Percentiles rank a stretch among this genome's conserved stretches.
phyloP scores from a whole-genome alignment of 1,139 yeast species.

The Kodamaea plutei region DNA sequence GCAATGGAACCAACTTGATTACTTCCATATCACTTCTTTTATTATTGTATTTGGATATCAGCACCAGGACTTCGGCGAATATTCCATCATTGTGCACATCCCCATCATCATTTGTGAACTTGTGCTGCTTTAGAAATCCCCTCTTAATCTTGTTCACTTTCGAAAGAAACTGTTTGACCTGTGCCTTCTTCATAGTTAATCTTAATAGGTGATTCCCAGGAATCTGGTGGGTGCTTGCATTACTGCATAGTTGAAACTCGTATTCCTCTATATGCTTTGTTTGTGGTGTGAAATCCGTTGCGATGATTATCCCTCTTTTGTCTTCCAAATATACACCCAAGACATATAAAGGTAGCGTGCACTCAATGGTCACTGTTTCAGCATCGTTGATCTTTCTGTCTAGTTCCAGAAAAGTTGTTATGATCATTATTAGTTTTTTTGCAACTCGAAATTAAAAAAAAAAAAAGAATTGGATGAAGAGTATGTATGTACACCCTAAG shows the following conservation, averaged over 20 bases:
- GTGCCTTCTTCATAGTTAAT: constrained; percentile 3
- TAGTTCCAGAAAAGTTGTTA: too few species aligned
- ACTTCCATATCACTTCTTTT: constrained; percentile 4
- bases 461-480: too few species aligned
- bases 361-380: constrained; percentile 7
- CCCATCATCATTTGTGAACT: constrained; percentile 2
- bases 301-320: constrained; percentile 3
- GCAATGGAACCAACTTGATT: constrained; percentile 2
- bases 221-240: neutral
- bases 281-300: constrained; percentile 4
- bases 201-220: constrained; percentile 1
- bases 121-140: neutral
- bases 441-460: too few species aligned
- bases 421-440: too few species aligned
- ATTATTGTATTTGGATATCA: constrained; percentile 4
- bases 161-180: constrained; percentile 2
- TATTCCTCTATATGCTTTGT: neutral
- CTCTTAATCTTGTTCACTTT: constrained; percentile 4
- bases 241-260: constrained; percentile 1
- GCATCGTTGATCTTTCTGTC: too few species aligned
- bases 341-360: constrained; percentile 4
- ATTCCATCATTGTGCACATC: constrained; percentile 5
- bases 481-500: too few species aligned
- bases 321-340: constrained; percentile 1
- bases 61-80: constrained; percentile 4